phyloP scores from a whole-genome alignment of 495 filamentous ascomycete species.

The Penicillium nucicola region DNA sequence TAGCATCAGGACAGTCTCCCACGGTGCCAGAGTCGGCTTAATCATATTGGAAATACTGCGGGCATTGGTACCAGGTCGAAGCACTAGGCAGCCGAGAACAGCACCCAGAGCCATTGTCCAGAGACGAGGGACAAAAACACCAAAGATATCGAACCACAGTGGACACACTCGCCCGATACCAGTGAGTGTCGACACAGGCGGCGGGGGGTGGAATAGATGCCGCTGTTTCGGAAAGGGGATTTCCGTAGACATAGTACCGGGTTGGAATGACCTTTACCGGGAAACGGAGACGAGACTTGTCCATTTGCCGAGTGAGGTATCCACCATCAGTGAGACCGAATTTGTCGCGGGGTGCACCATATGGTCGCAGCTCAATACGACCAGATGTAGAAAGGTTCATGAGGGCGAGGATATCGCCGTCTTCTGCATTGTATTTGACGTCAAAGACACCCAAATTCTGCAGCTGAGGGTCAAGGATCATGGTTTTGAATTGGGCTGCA shows the following conservation, averaged over 20 bases:
- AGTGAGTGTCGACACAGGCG: conserved; percentile 8
- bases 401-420: conserved; percentile 68
- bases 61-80: conserved; percentile 55
- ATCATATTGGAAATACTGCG: conserved; percentile 51
- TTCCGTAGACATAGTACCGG: conserved; percentile 58
- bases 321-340: conserved; percentile 69
- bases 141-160: conserved; percentile 78
- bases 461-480: conserved; percentile 53
- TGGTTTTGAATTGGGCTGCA: conserved; percentile 56
- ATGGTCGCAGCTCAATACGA: conserved; percentile 51
- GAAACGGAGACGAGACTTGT: conserved; percentile 62
- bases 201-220: conserved; percentile 15
- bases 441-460: conserved; percentile 26
- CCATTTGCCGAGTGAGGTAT: conserved; percentile 70
- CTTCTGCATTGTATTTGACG: conserved; percentile 38
- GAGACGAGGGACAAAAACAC: conserved; percentile 52
- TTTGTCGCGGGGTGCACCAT: conserved; percentile 60
- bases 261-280: conserved; percentile 54
- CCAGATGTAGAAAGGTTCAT: conserved; percentile 64
- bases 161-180: conserved; percentile 52
- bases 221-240: conserved; percentile 40
- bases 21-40: conserved; percentile 59
- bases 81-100: conserved; percentile 56
- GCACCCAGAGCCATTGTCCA: conserved; percentile 65
- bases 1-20: conserved; percentile 64